Evolutionary conservation across 371 early-diverging fungal species (phyloP), one percentile per base, ranked within the genome.

Genomic region (Mucor plumbeus): DNA sequence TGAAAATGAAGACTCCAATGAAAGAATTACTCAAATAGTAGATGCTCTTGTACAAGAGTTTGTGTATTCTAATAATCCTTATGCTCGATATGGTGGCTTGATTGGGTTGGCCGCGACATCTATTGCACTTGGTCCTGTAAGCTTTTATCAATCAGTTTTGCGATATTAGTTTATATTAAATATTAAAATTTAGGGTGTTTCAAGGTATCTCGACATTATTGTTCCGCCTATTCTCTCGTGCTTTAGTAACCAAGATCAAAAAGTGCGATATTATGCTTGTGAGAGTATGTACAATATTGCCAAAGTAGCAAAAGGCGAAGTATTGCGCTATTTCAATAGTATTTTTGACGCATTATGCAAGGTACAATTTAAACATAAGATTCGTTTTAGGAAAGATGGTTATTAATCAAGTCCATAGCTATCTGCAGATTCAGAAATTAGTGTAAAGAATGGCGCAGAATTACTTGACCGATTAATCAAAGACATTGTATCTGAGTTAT

Each of bases 211-310:
- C 14, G 88, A 88, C 65, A 85, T 84, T 55, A 94, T 95, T 61
- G 85, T 96, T 13, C 95, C 95, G 34, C 96, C 97, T 8, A 93
- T 98, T 40, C 82, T 97, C 11, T 81, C 92, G n/a, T 95, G 95
- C 68, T 90, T 96, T 67, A 72, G 81, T 3, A 95, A 97, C 71
- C 92, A 88, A 60, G 98, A 98, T 73, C 85, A 91, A 19, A 84
- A 91, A 26, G 96, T 97, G 34, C 84, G 96, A 35, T 98, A 96
- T 77, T 97, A 96, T 84, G 95, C 96, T 5, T 95, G 95, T 67
- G 98, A 98, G 78, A 87, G 89, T 56, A 90, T 97, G 89, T 98
- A 98, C 76, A 98, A 98, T 74, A 95, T 98, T 55, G 91, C 92
- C 33, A 98, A 98, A 66, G 96, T 95, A 6, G 94, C 95, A 31